These are phyloP conservation scores for Xylaria cubensis DNA, from an alignment of 495 filamentous ascomycete genomes.

Conservation along the genomic window DNA sequence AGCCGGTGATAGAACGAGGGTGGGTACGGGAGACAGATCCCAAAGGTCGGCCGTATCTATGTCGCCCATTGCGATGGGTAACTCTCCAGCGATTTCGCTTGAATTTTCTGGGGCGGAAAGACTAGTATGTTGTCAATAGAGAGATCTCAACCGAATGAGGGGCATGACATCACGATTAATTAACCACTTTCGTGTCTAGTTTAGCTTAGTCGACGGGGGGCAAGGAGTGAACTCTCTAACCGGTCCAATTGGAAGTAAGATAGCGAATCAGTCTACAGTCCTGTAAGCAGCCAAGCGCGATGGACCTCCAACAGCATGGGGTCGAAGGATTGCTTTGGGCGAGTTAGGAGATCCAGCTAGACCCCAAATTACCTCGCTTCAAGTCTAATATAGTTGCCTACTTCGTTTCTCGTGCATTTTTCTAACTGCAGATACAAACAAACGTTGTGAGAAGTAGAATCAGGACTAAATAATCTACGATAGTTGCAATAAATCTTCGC, in stretches of 20 bases:
- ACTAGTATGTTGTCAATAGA: not conserved
- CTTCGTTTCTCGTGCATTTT: not conserved
- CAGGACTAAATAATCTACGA: not conserved
- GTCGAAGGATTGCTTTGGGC: not conserved
- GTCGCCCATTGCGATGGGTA: constrained; percentile 19
- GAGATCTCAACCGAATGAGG: not conserved
- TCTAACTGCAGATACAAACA: not conserved
- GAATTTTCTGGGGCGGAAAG: not conserved
- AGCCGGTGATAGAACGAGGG: constrained; percentile 56
- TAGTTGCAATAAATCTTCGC: not conserved
- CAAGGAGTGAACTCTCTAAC: not conserved
- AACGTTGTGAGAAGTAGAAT: not conserved
- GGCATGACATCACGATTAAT: constrained; percentile 4
- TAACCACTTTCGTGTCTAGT: not conserved
- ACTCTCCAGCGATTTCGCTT: not conserved
- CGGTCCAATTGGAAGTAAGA: not conserved
- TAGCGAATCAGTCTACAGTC: not conserved
- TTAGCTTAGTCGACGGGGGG: not conserved
- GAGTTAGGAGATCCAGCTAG: not conserved
- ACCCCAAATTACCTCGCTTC: not conserved
- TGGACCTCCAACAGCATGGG: not conserved
- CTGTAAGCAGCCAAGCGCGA: not conserved
- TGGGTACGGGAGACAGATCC: constrained; percentile 57
- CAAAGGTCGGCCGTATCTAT: constrained; percentile 41
- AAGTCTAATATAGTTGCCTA: not conserved